These are phyloP conservation scores for Neofusicoccum laricinum DNA, from an alignment of 2,329 filamentous ascomycete genomes.

Conservation along the genomic window DNA sequence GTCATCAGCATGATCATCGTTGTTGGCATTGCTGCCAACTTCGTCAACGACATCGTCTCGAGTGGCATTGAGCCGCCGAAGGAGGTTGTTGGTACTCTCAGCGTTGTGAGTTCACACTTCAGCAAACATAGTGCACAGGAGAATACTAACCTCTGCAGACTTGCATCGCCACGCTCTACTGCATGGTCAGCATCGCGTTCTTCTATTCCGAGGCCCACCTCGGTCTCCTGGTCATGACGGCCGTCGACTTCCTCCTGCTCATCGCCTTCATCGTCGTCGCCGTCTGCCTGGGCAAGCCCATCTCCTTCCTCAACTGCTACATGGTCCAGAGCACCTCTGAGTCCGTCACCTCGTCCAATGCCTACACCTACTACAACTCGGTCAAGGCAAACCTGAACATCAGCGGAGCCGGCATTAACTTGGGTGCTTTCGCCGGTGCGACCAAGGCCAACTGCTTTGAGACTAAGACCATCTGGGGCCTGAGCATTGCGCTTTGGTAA, in stretches of 20 bases:
- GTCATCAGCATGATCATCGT: slow-evolving; percentile 69
- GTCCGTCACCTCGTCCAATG: slow-evolving; percentile 34
- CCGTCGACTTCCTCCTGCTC: slow-evolving; percentile 66
- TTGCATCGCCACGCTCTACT: slow-evolving; percentile 75
- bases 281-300: slow-evolving; percentile 73
- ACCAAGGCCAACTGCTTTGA: slow-evolving; percentile 70
- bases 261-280: slow-evolving; percentile 76
- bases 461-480: slow-evolving; percentile 83
- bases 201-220: slow-evolving; percentile 77
- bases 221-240: slow-evolving; percentile 70
- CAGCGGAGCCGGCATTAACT: slow-evolving; percentile 48
- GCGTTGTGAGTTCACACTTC: slow-evolving; percentile 61
- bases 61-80: slow-evolving; percentile 64
- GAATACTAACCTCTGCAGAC: slow-evolving; percentile 53
- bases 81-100: slow-evolving; percentile 74
- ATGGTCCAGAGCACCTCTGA: slow-evolving; percentile 48
- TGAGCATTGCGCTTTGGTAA: slow-evolving; percentile 73
- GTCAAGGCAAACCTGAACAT: slow-evolving; percentile 52
- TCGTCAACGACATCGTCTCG: slow-evolving; percentile 72
- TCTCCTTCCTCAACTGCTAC: slow-evolving; percentile 74
- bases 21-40: slow-evolving; percentile 78
- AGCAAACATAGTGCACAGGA: not conserved
- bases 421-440: slow-evolving; percentile 57
- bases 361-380: slow-evolving; percentile 54
- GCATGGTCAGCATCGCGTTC: slow-evolving; percentile 65